Base-by-base conservation (phyloP, 2,329 filamentous ascomycete genomes). In the Microthyrium microscopicum region DNA sequence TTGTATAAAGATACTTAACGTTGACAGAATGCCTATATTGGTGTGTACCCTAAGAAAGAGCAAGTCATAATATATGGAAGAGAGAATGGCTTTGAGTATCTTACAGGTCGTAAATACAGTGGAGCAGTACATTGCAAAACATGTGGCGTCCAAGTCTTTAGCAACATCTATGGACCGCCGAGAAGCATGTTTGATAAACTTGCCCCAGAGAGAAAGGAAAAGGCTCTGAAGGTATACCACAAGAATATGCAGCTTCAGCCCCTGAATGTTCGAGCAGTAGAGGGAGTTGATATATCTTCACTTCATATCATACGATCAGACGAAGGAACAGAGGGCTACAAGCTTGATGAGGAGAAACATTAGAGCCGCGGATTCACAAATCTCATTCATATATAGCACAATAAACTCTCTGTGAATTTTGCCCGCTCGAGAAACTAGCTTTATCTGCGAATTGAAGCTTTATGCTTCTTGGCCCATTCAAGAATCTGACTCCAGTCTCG, bases 121-220 rank as follows among this genome's bases (percentile, higher is more conserved):
- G 42, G 44, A 3, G 25, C 26, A 1, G 37, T 40, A 2, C 38
- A 43, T 30, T 54, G 51, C 41, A 40, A 39, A 6, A 48, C 35
- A 1, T 54, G 51, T 27, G 51, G 51, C 3, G 49, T 52, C 1
- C 38, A 38, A 13, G 41, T 50, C 15, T 51, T 47, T 24, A 34
- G 29, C 7, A 49, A 42, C 12, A 33, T 53, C 3, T 46, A 53
- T 20, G 51, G 50, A 2, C 51, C 51, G 3, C 49, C 45, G 1
- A 31, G 44, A 7, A 44, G 44, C 27, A 20, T 49, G 9, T 42
- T 54, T n/a, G 45, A 47, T 31, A 44, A 35, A 13, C 27, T 51
- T 2, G 37, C 46, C 1, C 39, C 43, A 3, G 46, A 49, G 30
- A 45, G 42, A 22, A 41, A 41, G 31, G 42, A 43, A 17, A 21